Evolutionary conservation across 2,329 filamentous ascomycete genomes (phyloP).

Genomic region (Arachnomyces sp.): DNA sequence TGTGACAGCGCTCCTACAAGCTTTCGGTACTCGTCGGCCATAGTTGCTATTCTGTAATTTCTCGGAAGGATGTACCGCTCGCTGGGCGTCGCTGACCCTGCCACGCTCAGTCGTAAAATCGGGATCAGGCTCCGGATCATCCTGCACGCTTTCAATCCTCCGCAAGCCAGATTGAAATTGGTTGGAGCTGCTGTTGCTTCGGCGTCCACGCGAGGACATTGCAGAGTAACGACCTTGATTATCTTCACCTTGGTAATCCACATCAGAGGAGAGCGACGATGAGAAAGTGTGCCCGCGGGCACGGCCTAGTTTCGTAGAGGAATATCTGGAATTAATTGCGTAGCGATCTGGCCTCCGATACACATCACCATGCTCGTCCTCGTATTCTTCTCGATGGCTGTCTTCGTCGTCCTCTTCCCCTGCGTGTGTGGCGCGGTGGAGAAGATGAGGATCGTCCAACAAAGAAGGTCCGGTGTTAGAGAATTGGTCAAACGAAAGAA

Average conservation of each 20-base stretch:
- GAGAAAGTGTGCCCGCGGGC: conserved; percentile 52
- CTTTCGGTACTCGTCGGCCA: conserved; percentile 40
- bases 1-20: conserved; percentile 66
- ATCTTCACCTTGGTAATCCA: conserved; percentile 37
- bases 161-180: conserved; percentile 49
- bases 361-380: conserved; percentile 20
- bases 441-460: conserved; percentile 28
- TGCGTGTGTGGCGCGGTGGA: conserved; percentile 2
- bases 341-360: conserved; percentile 32
- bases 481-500: conserved; percentile 83
- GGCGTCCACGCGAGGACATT: conserved; percentile 44
- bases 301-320: conserved; percentile 29
- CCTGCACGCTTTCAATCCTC: conserved; percentile 56
- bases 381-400: conserved; percentile 11
- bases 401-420: conserved; percentile 3
- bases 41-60: no score
- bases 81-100: conserved; percentile 26
- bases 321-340: conserved; percentile 23
- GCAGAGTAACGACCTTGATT: conserved; percentile 32
- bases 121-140: conserved; percentile 12
- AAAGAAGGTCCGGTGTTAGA: conserved; percentile 37
- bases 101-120: conserved; percentile 33
- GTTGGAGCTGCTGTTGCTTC: conserved; percentile 75
- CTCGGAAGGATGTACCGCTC: conserved; percentile 17
- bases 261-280: conserved; percentile 51